A percentile compares a stretch with the other conserved stretches of the same genome.
phyloP scores from a whole-genome alignment of 352 stramenopile species.

The Globisporangium rhizosaccharum region DNA sequence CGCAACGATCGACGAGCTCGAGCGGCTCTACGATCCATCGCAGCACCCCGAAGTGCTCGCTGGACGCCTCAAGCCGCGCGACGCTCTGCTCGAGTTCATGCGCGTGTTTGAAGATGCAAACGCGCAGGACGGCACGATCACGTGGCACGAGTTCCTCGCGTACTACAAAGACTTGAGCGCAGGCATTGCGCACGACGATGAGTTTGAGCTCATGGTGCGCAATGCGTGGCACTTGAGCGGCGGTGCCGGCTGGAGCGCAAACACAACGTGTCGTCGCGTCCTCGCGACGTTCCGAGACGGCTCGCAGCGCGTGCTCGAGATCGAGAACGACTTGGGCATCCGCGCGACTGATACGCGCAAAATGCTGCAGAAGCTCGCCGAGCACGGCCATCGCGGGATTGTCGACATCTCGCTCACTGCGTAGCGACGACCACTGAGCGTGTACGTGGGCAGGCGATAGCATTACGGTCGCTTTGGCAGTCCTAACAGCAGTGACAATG shows the following conservation, averaged over 20 bases:
- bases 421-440: not conserved
- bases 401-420: conserved; percentile 48
- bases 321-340: conserved; percentile 70
- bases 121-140: conserved; percentile 49
- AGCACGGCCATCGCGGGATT: conserved; percentile 47
- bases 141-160: conserved; percentile 79
- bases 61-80: conserved; percentile 41
- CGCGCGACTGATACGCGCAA: conserved; percentile 32
- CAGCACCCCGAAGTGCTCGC: conserved; percentile 81
- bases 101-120: conserved; percentile 50
- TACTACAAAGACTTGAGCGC: conserved; percentile 90
- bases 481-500: no score
- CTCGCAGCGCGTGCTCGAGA: conserved; percentile 58
- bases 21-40: conserved; percentile 63
- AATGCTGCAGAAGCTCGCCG: conserved; percentile 47
- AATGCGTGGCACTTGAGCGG: conserved; percentile 87
- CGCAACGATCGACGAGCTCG: conserved; percentile 68
- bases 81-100: conserved; percentile 83
- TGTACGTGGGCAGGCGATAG: no score
- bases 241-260: conserved; percentile 64
- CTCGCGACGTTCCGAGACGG: conserved; percentile 67
- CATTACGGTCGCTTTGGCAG: no score
- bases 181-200: conserved; percentile 74
- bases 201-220: conserved; percentile 83
- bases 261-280: conserved; percentile 67